Conservation (phyloP, 2,329 filamentous ascomycete species). For the Alternaria gansuensis region DNA sequence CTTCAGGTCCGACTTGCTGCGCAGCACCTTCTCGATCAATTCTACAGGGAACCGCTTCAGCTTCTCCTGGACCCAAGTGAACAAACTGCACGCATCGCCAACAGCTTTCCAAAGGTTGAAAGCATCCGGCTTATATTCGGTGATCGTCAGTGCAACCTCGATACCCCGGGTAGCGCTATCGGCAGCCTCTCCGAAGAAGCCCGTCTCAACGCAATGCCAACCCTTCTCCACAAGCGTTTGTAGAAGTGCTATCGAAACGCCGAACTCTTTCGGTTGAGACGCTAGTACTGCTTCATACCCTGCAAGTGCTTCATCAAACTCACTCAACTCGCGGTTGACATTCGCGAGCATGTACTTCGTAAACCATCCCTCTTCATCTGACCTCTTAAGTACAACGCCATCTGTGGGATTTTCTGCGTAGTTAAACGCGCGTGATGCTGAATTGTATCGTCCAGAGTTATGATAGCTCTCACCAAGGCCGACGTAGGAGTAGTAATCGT, state of each 20-base stretch:
- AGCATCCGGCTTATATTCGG: constrained; percentile 68
- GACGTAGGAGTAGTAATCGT: constrained; percentile 95
- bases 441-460: constrained; percentile 89
- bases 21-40: constrained; percentile 67
- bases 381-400: constrained; percentile 62
- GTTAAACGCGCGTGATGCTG: constrained; percentile 89
- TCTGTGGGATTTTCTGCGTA: constrained; percentile 82
- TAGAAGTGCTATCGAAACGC: constrained; percentile 84
- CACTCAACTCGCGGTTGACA: constrained; percentile 89
- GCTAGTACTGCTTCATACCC: constrained; percentile 79
- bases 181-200: constrained; percentile 84
- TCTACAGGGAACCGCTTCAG: constrained; percentile 69
- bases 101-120: constrained; percentile 97
- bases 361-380: constrained; percentile 83
- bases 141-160: constrained; percentile 70
- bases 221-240: constrained; percentile 88
- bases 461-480: constrained; percentile 98
- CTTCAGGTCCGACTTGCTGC: constrained; percentile 58
- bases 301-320: constrained; percentile 81
- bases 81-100: constrained; percentile 86
- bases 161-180: constrained; percentile 75
- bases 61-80: constrained; percentile 78
- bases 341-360: constrained; percentile 97
- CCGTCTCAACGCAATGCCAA: constrained; percentile 78
- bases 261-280: constrained; percentile 76